Base-by-base conservation (phyloP, 2,329 filamentous ascomycete genomes). In the Cladobotryum protrusum region DNA sequence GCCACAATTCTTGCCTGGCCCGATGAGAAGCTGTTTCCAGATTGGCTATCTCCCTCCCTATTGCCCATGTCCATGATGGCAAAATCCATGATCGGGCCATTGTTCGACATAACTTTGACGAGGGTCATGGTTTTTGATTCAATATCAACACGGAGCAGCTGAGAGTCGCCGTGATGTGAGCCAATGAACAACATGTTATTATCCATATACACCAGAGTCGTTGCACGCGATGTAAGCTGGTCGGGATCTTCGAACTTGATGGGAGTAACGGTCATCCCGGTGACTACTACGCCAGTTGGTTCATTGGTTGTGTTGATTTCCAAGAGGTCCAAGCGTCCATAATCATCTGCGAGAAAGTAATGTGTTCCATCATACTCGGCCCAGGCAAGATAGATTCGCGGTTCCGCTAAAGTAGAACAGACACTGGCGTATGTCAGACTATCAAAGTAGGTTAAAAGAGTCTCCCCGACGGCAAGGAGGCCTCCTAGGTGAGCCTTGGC, bases 1-100 rank as follows among this genome's bases (percentile, higher is more conserved):
- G 92, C 91, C 11, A 99, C 89, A 53, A 99, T 87, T 36, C 91
- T 82, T 42, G 93, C 91, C 68, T 99, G 92, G 0, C 93, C 93
- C 1, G 92, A 96, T 0, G 91, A 95, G 62, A 96, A 99, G 54
- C 93, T 88, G 60, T 93, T 95, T 3, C 85, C 86, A 15, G 75
- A 68, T 51, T 89, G 84, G 8, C 77, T 82, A 55, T 93, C 86
- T 18, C 85, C 85, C 52, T 88, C 85, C 49, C 89, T 78, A 58
- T 89, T 91, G 1, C 91, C 92, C 77, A 97, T 87, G 61, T 97
- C 93, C 89, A 97, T 96, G 14, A 99, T 82, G 1, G 87, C 85
- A 59, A 99, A 96, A 64, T 99, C 93, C 36, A 97, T 71, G 39
- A 99, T 87, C 0, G 93, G 93, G 0, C 87, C 90, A 59, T 97